Conservation (phyloP, 2,329 filamentous ascomycete genomes). For the Phyllosticta ampelicida region DNA sequence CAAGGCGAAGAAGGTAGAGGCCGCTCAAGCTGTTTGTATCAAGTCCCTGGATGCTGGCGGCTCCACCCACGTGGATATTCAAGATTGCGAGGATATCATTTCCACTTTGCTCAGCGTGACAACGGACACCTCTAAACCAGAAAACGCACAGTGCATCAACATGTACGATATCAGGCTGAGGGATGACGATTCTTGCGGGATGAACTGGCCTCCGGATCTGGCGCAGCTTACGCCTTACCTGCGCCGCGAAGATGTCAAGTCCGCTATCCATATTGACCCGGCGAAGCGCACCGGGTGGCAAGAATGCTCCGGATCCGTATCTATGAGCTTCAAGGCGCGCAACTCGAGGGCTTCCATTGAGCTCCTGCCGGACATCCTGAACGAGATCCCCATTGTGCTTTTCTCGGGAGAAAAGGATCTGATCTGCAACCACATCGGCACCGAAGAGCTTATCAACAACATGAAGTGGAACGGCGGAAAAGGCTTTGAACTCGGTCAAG, state of each 20-base stretch:
- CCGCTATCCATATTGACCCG: slow-evolving; percentile 70
- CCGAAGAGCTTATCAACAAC: slow-evolving; percentile 79
- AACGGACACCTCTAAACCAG: slow-evolving; percentile 41
- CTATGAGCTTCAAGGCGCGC: slow-evolving; percentile 55
- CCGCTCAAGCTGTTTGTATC: slow-evolving; percentile 58
- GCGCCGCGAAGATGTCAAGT: slow-evolving; percentile 63
- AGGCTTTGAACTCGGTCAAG: slow-evolving; percentile 79
- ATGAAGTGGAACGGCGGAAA: slow-evolving; percentile 86
- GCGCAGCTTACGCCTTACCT: slow-evolving; percentile 69
- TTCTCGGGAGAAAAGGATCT: slow-evolving; percentile 92
- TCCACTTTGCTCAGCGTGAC: slow-evolving; percentile 60
- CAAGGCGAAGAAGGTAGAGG: slow-evolving; percentile 54
- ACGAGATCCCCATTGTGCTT: slow-evolving; percentile 66
- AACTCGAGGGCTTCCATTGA: slow-evolving; percentile 64
- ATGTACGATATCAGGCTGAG: slow-evolving; percentile 93
- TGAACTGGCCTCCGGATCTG: slow-evolving; percentile 96
- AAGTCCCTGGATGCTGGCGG: slow-evolving; percentile 48
- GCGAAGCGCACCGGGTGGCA: slow-evolving; percentile 82
- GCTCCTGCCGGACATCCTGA: slow-evolving; percentile 67
- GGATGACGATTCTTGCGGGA: slow-evolving; percentile 77
- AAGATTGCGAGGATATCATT: slow-evolving; percentile 66
- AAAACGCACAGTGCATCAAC: slow-evolving; percentile 60
- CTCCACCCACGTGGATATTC: slow-evolving; percentile 54
- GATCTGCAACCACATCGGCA: slow-evolving; percentile 95
- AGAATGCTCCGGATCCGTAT: slow-evolving; percentile 77